A percentile compares a stretch with the other conserved stretches of the same genome.
Evolutionary conservation across 2,329 filamentous ascomycete genomes (phyloP).

Genomic region (Trichoderma sp.): DNA sequence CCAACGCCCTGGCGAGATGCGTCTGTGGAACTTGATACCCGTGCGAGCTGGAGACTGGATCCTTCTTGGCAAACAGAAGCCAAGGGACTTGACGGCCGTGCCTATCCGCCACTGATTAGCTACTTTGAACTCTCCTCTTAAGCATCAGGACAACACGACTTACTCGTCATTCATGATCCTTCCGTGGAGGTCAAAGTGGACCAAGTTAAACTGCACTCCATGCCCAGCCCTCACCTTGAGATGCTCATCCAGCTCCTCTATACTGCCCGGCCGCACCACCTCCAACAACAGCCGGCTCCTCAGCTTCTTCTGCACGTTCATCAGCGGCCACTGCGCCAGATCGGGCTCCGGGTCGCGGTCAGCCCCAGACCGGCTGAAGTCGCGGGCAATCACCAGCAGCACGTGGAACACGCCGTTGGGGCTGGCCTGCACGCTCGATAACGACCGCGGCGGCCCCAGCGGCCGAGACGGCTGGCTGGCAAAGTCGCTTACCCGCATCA

Average conservation of each 20-base stretch:
- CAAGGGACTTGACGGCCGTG: constrained; percentile 25
- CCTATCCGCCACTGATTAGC: constrained; percentile 13
- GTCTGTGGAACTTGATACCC: constrained; percentile 26
- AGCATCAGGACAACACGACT: constrained; percentile 8
- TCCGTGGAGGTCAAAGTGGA: constrained; percentile 32
- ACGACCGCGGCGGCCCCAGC: constrained; percentile 16
- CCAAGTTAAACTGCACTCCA: constrained; percentile 27
- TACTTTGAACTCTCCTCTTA: background rate
- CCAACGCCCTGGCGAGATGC: constrained; percentile 24
- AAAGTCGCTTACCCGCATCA: constrained; percentile 29
- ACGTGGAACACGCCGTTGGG: constrained; percentile 24
- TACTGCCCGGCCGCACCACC: constrained; percentile 27
- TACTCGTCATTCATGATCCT: constrained; percentile 27
- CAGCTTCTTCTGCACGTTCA: constrained; percentile 30
- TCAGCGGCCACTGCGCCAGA: constrained; percentile 31
- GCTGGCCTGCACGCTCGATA: constrained; percentile 25
- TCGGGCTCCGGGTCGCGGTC: constrained; percentile 31
- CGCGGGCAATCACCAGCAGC: constrained; percentile 30
- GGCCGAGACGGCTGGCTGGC: constrained; percentile 14
- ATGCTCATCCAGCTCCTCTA: constrained; percentile 28
- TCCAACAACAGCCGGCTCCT: constrained; percentile 27
- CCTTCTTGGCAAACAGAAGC: constrained; percentile 28
- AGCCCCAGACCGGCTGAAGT: constrained; percentile 27
- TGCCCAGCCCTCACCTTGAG: constrained; percentile 23
- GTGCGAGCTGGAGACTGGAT: constrained; percentile 19